Evolutionary conservation across 805 yeast species (phyloP), one percentile per base, ranked within the genome.

Genomic region (Wickerhamomyces mucosus): DNA sequence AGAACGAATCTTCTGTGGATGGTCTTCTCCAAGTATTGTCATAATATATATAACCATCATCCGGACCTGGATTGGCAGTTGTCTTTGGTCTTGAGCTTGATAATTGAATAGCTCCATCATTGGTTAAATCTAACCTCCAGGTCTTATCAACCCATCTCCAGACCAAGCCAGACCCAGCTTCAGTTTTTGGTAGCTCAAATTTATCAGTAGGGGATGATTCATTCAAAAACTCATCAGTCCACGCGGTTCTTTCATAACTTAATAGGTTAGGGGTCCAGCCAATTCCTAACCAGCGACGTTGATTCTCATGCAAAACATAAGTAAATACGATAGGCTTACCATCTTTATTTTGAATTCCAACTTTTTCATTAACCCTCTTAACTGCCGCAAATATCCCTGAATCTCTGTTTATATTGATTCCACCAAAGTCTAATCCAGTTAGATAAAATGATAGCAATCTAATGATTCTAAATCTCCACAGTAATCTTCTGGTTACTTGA

Each of bases 141-240:
- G 86, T 70, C 50, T 74, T 74, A 55, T 92, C 97, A 14, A 88
- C 84, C 97, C 97, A 92, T 51, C 81, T 70, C 97, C 97, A 92
- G 15, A 67, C 64, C 65, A 88, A 75, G 7, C 82, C 84, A 5
- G 76, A 66, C 13, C 68, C 68, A 14, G 63, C 69, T 26, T 79
- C 73, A 17, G 79, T 69, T 37, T 77, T 84, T 4, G 98, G 97
- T 35, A 89, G 62, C 51, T 76, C 74, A 56, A 89, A 89, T 14
- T 67, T 58, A 6, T 80, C 92, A 14, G 88, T 78, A 7, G 86
- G 65, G 6, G 80, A 74, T 1, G 84, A 71, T 51, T 86, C 95
- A 55, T 88, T 89, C 40, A 86, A 63, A 50, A 86, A 88, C 54
- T 88, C 96, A 53, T 89, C 98, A 0, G 97, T 88, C 96, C 97